phyloP scores from a whole-genome alignment of 1,284 basidiomycete species.

The Inonotus obliquus region DNA sequence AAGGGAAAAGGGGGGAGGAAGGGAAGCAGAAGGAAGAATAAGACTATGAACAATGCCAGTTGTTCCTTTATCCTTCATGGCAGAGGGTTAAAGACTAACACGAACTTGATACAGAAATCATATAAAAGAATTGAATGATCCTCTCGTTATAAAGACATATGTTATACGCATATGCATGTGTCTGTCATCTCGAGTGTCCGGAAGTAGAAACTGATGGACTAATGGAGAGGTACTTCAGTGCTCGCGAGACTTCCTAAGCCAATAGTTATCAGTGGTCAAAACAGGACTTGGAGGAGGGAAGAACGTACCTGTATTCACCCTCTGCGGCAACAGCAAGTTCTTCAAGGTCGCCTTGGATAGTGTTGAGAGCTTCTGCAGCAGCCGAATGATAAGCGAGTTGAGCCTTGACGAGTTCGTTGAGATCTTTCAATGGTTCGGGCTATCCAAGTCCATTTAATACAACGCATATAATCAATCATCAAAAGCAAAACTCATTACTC shows the following conservation, averaged over 20 bases:
- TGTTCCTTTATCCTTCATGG: neutral
- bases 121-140: neutral
- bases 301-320: conserved; percentile 78
- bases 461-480: neutral
- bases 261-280: neutral
- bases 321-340: conserved; percentile 87
- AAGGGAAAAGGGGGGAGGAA: neutral
- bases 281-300: neutral
- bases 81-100: neutral
- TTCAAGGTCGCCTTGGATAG: conserved; percentile 86
- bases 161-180: conserved; percentile 24
- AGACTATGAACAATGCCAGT: neutral
- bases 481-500: conserved; percentile 27
- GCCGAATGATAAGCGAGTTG: conserved; percentile 83
- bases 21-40: neutral
- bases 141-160: conserved; percentile 16
- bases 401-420: conserved; percentile 90
- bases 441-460: conserved; percentile 28
- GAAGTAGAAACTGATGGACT: neutral
- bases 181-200: too few relatives aligned
- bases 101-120: neutral
- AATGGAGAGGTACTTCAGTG: conserved; percentile 45
- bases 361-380: conserved; percentile 80
- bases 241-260: conserved; percentile 71
- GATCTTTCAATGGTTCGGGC: conserved; percentile 94